Base-by-base conservation (phyloP, 2,329 filamentous ascomycete genomes). In the Fusarium sp. region DNA sequence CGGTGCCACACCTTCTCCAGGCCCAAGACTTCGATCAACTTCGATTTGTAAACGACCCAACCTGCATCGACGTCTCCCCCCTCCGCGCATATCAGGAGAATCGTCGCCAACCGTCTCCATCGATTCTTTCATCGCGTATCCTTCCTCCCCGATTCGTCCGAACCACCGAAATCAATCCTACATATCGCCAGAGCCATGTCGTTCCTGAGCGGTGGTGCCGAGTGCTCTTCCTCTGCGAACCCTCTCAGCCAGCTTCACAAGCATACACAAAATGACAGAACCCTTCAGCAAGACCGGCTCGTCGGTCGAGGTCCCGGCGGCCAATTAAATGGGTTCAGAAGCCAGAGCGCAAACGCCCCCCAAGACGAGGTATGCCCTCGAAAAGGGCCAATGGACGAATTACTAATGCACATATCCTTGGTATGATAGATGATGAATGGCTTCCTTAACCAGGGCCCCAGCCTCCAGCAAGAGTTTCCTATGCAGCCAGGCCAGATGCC, bases 181-280 rank as follows among this genome's bases (percentile, higher is more conserved):
- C 33, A 72, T 59, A 65, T 60, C 62, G 22, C 58, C 69, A 68
- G 64, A 78, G 87, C 72, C 76, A 98, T 99, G 96, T 98, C 96
- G 65, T 98, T 99, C 84, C 90, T 98, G 80, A 94, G 95, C 85
- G 94, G 94, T 83, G 95, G 96, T 78, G 94, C 96, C 78, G 97
- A 98, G 86, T 99, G 97, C 89, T 98, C 96, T 66, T 97, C 97
- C 72, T 95, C 94, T 75, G 95, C 93, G 81, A 99, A 99, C 84
- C 97, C 97, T 67, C 92, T 99, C 80, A 96, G 94, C 82, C 97
- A 98, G 87, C 97, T 99, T 83, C 95, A 95, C 75, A 99, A 99
- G 85, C 95, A 98, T 84, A 94, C 97, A 67, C 94, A 97, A 81
- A 95, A 97, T 88, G 97, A 99, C 86, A 97, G 95, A 85, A 97